Evolutionary conservation across 164 flowering plant genomes (phyloP).

Genomic region (Kingdonia uniflora): DNA sequence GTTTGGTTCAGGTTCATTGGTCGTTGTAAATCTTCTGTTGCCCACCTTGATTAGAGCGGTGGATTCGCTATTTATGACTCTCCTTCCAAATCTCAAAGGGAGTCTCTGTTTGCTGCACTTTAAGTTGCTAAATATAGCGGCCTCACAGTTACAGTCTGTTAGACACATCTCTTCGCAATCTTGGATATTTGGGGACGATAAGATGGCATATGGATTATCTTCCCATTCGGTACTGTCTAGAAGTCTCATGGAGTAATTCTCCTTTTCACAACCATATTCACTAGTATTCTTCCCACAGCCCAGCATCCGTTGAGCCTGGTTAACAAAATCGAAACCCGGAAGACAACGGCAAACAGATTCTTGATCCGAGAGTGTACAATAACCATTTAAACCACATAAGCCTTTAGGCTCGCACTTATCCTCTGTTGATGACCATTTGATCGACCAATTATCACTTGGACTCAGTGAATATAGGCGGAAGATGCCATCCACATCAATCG

Average conservation of each 20-base stretch:
- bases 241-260: background rate
- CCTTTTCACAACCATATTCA: background rate
- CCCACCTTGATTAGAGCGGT: background rate
- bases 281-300: background rate
- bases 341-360: conserved; percentile 2
- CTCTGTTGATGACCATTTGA: background rate
- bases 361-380: conserved; percentile 6
- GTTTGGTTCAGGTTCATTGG: background rate
- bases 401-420: conserved; percentile 10
- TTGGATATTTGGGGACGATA: background rate
- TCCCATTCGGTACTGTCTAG: background rate
- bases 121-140: background rate
- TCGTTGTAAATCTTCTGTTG: background rate
- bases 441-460: no score
- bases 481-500: conserved; percentile 10
- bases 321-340: background rate
- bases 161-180: background rate
- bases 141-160: conserved; percentile 3
- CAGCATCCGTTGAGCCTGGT: background rate
- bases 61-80: background rate
- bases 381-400: conserved; percentile 8
- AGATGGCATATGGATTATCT: background rate
- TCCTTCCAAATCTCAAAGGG: conserved; percentile 4
- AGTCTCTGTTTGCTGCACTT: conserved; percentile 3
- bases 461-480: conserved; percentile 6